phyloP scores from a whole-genome alignment of 257 asterid genomes.

The Solanum bulbocastanum region DNA sequence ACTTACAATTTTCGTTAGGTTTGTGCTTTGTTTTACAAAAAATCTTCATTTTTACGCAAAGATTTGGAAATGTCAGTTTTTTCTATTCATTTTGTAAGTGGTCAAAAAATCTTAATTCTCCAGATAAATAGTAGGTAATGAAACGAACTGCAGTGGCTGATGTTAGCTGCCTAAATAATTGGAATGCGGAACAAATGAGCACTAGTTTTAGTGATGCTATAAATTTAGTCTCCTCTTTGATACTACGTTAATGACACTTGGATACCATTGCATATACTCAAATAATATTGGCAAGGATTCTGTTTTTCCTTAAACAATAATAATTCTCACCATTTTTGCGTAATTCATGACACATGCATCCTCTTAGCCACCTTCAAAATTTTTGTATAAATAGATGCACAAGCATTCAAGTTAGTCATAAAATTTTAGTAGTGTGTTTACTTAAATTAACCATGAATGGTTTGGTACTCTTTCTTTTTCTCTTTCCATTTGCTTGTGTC shows the following conservation, averaged over 20 bases:
- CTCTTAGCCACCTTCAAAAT: neutral
- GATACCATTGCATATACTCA: neutral
- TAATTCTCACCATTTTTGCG: neutral
- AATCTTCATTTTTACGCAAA: neutral
- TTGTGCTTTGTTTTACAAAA: neutral
- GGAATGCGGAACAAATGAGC: neutral
- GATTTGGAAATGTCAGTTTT: neutral
- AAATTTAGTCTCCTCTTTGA: neutral
- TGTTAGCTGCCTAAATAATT: neutral
- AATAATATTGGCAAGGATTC: neutral
- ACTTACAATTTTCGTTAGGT: neutral
- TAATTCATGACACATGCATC: neutral
- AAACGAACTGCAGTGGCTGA: neutral
- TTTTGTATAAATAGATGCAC: conserved; percentile 8
- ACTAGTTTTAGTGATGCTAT: neutral
- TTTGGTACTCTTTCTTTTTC: neutral
- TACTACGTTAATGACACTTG: neutral
- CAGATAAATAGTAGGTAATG: neutral
- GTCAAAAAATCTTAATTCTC: neutral
- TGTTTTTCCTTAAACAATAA: neutral
- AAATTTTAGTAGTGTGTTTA: neutral
- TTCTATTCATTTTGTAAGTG: neutral
- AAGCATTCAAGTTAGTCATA: neutral
- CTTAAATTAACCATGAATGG: neutral
- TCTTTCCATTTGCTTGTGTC: conserved; percentile 9